Percentiles rank a stretch among this genome's conserved stretches.
These are phyloP conservation scores for Trichophyton rubrum DNA, from an alignment of 2,329 filamentous ascomycete genomes.

Conservation along the genomic window DNA sequence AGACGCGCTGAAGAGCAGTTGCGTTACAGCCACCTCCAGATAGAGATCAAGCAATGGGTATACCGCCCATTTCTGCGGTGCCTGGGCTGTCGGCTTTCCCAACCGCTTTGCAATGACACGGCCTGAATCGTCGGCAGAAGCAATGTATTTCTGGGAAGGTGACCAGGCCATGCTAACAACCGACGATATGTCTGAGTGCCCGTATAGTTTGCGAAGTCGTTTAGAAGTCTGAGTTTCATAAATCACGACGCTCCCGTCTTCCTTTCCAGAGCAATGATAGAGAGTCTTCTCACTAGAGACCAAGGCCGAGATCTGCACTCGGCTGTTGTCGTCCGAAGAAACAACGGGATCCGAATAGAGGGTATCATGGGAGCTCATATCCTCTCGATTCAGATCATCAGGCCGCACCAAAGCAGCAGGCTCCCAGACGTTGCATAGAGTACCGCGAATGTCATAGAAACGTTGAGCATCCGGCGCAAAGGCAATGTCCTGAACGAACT, in stretches of 20 bases:
- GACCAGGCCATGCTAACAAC: constrained; percentile 2
- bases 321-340: too few species aligned
- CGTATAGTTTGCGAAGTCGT: constrained; percentile 7
- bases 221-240: constrained; percentile 8
- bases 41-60: constrained; percentile 2
- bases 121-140: constrained; percentile 7
- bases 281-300: background rate
- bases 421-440: constrained; percentile 21
- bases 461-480: constrained; percentile 18
- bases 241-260: constrained; percentile 16
- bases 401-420: constrained; percentile 17
- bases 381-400: constrained; percentile 7
- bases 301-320: background rate
- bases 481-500: constrained; percentile 11
- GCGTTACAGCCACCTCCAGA: too few species aligned
- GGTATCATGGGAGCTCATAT: too few species aligned
- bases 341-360: too few species aligned
- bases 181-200: background rate
- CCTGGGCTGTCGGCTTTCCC: background rate
- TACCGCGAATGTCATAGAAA: constrained; percentile 20
- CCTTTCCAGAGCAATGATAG: constrained; percentile 17
- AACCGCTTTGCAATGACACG: constrained; percentile 8
- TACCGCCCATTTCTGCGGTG: constrained; percentile 7
- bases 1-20: constrained; percentile 5
- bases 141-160: constrained; percentile 13